A percentile compares a stretch with the other conserved stretches of the same genome.
Evolutionary conservation across 495 filamentous ascomycete species (phyloP).

Genomic region (Hyphodiscus hymeniophilus): DNA sequence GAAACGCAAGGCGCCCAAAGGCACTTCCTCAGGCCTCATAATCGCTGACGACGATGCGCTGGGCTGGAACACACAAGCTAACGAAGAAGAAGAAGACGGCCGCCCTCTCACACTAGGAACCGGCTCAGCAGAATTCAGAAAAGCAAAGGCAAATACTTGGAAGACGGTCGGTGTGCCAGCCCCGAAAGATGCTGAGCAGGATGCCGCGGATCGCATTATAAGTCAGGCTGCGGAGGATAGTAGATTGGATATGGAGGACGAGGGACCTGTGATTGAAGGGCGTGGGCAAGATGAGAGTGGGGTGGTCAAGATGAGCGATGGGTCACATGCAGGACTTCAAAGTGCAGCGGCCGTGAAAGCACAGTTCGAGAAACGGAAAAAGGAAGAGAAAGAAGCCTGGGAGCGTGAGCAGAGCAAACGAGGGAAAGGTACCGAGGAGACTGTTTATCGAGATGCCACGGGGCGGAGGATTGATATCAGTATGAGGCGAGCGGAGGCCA

Average conservation of each 20-base stretch:
- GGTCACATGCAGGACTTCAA: constrained; percentile 80
- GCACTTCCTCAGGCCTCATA: constrained; percentile 52
- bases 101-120: constrained; percentile 31
- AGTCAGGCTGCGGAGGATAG: constrained; percentile 62
- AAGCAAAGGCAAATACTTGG: constrained; percentile 72
- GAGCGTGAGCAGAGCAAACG: constrained; percentile 32
- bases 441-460: constrained; percentile 88
- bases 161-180: constrained; percentile 53
- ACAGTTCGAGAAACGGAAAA: constrained; percentile 50
- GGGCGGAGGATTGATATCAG: constrained; percentile 85
- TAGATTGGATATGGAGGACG: constrained; percentile 42
- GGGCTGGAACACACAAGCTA: constrained; percentile 49
- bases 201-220: constrained; percentile 76
- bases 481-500: constrained; percentile 80
- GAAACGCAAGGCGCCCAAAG: constrained; percentile 48
- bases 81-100: constrained; percentile 31
- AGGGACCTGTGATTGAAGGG: constrained; percentile 30
- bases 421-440: constrained; percentile 46
- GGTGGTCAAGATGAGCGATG: constrained; percentile 66
- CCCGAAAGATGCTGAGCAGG: constrained; percentile 41
- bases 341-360: constrained; percentile 70
- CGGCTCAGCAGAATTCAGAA: constrained; percentile 58
- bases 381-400: constrained; percentile 33
- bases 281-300: constrained; percentile 32
- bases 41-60: constrained; percentile 87